Percentiles rank a stretch among this genome's conserved stretches.
These are phyloP conservation scores for Talaromyces stipitatus DNA, from an alignment of 495 filamentous ascomycete genomes.

Conservation along the genomic window DNA sequence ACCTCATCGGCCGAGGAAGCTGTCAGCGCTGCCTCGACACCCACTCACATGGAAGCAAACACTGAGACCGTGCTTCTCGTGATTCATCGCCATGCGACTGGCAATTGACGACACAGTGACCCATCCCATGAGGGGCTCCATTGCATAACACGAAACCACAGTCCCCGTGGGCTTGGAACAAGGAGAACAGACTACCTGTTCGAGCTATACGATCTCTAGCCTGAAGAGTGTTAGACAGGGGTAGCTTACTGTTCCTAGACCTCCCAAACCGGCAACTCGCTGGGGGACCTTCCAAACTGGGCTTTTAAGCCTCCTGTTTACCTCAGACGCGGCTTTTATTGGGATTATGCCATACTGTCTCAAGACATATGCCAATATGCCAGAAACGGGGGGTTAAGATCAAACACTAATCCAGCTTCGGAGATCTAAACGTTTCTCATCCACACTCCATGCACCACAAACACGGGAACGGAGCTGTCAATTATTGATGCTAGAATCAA, in stretches of 20 bases:
- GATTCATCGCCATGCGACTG: background rate
- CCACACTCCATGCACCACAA: background rate
- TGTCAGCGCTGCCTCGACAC: background rate
- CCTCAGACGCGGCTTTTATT: background rate
- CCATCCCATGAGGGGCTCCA: background rate
- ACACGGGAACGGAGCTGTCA: conserved; percentile 1
- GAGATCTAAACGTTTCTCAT: background rate
- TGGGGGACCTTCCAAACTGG: background rate
- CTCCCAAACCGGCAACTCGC: background rate
- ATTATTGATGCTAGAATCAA: background rate
- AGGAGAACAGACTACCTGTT: background rate
- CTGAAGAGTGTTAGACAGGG: background rate
- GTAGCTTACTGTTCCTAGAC: background rate
- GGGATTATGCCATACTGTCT: background rate
- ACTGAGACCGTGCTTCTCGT: background rate
- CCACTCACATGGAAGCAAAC: background rate
- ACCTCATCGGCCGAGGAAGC: background rate
- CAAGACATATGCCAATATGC: background rate
- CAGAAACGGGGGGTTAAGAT: background rate
- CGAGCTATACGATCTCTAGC: background rate
- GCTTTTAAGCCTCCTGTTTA: background rate
- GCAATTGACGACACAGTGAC: background rate
- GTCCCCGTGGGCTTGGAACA: background rate
- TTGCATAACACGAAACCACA: background rate
- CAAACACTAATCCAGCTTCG: background rate